These are phyloP conservation scores for Oryza officinalis DNA, from an alignment of 176 grass and related monocot genomes.

Conservation along the genomic window DNA sequence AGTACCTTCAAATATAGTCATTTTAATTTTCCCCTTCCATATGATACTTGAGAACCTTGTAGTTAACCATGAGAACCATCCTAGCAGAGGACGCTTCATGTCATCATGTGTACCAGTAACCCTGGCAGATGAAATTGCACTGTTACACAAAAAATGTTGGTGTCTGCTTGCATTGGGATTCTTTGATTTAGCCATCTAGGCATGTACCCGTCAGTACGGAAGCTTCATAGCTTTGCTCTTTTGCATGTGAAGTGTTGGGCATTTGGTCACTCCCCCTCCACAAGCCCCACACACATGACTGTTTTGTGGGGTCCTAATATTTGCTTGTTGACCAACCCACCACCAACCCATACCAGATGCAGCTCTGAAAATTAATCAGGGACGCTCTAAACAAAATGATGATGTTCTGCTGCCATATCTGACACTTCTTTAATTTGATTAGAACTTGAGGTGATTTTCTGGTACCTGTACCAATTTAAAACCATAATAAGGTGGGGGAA, in stretches of 20 bases:
- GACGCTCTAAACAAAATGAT: slow-evolving; percentile 1
- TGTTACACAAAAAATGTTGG: not conserved
- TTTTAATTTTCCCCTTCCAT: not conserved
- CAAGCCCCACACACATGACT: not conserved
- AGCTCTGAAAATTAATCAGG: not conserved
- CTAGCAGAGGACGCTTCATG: not conserved
- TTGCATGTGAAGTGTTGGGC: slow-evolving; percentile 9
- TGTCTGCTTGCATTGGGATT: not conserved
- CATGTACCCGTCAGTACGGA: slow-evolving; percentile 19
- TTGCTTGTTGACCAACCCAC: not conserved
- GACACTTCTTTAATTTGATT: slow-evolving; percentile 22
- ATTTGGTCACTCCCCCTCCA: not conserved
- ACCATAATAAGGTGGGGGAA: not conserved
- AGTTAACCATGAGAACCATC: not conserved
- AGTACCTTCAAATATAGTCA: not conserved
- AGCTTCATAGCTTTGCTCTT: slow-evolving; percentile 18
- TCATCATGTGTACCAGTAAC: not conserved
- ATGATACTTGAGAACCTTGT: not conserved
- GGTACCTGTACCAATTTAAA: not conserved
- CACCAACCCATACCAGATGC: not conserved
- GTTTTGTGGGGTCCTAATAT: not conserved
- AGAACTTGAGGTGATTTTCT: not conserved
- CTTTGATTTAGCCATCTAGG: not conserved
- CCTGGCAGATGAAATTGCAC: not conserved
- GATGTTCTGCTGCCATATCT: slow-evolving; percentile 27